These are phyloP conservation scores for Ehretia macrophylla DNA, from an alignment of 257 asterid species.

Conservation along the genomic window DNA sequence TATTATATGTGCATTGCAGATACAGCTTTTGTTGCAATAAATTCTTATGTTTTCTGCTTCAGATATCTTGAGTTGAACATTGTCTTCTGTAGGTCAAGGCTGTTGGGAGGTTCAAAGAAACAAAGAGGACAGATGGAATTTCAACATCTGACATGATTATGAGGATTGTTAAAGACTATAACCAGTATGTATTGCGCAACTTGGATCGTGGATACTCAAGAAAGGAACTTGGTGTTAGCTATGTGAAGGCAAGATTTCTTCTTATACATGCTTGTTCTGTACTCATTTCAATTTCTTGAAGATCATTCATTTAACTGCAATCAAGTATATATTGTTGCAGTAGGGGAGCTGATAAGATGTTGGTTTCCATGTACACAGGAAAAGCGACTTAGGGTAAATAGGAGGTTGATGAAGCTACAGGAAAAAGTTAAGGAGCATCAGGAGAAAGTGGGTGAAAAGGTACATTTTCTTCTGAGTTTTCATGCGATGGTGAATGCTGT, in stretches of 20 bases:
- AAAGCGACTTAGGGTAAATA: slow-evolving; percentile 55
- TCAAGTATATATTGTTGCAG: too few relatives aligned
- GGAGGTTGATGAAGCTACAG: slow-evolving; percentile 43
- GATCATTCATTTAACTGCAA: too few relatives aligned
- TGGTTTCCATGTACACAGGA: slow-evolving; percentile 26
- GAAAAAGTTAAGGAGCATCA: slow-evolving; percentile 65
- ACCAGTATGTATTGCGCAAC: slow-evolving; percentile 66
- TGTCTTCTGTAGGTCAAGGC: slow-evolving; percentile 43
- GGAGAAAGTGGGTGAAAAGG: slow-evolving; percentile 63
- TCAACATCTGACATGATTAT: slow-evolving; percentile 63
- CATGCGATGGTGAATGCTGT: neutral
- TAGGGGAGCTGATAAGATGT: neutral
- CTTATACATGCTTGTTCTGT: neutral
- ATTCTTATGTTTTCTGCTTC: neutral
- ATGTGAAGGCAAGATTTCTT: slow-evolving; percentile 41
- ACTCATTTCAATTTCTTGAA: neutral
- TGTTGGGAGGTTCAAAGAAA: slow-evolving; percentile 59
- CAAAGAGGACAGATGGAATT: slow-evolving; percentile 57
- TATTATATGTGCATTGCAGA: too few relatives aligned
- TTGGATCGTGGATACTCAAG: slow-evolving; percentile 69
- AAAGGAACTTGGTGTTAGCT: slow-evolving; percentile 61
- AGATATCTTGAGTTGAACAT: neutral
- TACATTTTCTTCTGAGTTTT: slow-evolving; percentile 9
- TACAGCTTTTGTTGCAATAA: too few relatives aligned
- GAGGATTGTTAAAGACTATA: slow-evolving; percentile 68